These are phyloP conservation scores for Huiozyma sinensis DNA, from an alignment of 805 yeast genomes.

Conservation along the genomic window DNA sequence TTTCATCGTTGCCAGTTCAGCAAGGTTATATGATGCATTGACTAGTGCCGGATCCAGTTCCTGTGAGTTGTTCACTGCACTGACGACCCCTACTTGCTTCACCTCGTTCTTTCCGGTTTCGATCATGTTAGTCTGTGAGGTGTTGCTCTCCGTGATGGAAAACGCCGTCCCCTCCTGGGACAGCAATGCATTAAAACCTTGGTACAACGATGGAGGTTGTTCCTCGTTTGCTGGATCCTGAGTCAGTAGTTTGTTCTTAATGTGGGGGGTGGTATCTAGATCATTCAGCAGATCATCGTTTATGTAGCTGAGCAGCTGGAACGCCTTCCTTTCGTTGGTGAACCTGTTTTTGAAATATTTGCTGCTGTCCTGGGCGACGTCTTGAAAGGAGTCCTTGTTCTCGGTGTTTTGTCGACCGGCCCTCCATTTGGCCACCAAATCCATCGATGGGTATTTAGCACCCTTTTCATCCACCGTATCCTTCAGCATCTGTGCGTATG, in stretches of 20 bases:
- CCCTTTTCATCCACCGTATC: slow-evolving; percentile 16
- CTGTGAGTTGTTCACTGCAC: slow-evolving; percentile 3
- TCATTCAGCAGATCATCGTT: slow-evolving; percentile 53
- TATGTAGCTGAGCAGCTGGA: slow-evolving; percentile 41
- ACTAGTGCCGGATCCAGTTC: slow-evolving; percentile 35
- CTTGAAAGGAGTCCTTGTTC: background rate
- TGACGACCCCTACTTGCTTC: background rate
- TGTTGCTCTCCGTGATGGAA: background rate
- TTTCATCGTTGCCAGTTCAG: slow-evolving; percentile 30
- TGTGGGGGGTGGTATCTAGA: slow-evolving; percentile 9
- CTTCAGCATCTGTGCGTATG: slow-evolving; percentile 22
- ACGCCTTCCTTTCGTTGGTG: slow-evolving; percentile 31
- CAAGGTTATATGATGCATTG: slow-evolving; percentile 33
- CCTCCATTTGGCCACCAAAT: background rate
- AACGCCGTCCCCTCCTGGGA: slow-evolving; percentile 2
- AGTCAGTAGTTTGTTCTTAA: slow-evolving; percentile 6
- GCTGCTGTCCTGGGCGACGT: slow-evolving; percentile 11
- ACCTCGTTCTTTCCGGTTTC: background rate
- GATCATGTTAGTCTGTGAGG: background rate
- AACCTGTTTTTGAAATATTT: slow-evolving; percentile 32
- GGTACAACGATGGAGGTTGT: slow-evolving; percentile 1
- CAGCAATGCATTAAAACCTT: slow-evolving; percentile 3
- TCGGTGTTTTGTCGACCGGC: background rate
- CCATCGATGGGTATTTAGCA: slow-evolving; percentile 3
- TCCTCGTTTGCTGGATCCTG: background rate